Evolutionary conservation across 805 yeast species (phyloP).

Genomic region (Priceomyces carsonii): DNA sequence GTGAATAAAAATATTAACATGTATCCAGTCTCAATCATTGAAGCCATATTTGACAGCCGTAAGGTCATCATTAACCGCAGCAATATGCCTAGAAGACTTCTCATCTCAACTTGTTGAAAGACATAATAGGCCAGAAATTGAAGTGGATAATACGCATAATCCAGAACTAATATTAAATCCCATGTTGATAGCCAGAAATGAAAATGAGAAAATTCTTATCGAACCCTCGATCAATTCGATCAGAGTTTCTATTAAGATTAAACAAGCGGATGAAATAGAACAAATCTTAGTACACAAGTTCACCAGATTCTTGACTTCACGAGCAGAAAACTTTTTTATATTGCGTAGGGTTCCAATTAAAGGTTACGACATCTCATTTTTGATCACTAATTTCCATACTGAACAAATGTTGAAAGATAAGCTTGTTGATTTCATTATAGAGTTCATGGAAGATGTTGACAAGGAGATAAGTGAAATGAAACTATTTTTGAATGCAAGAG

Average conservation of each 20-base stretch:
- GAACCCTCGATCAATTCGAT: conserved; percentile 94
- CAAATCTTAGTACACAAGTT: conserved; percentile 91
- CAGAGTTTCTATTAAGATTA: conserved; percentile 86
- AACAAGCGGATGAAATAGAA: conserved; percentile 98
- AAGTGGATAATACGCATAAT: conserved; percentile 68
- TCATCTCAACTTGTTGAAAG: conserved; percentile 95
- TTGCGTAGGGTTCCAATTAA: conserved; percentile 87
- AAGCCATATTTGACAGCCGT: conserved; percentile 95
- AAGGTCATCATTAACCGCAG: conserved; percentile 89
- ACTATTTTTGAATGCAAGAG: conserved; percentile 93
- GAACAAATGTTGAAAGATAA: conserved; percentile 95
- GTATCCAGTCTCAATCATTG: conserved; percentile 94
- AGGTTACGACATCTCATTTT: conserved; percentile 91
- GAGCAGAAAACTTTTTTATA: conserved; percentile 93
- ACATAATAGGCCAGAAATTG: conserved; percentile 96
- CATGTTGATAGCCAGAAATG: conserved; percentile 88
- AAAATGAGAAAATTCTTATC: conserved; percentile 86
- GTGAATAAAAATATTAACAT: too few species aligned
- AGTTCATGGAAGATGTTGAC: conserved; percentile 98
- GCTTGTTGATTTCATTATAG: conserved; percentile 93
- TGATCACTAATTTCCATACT: conserved; percentile 91
- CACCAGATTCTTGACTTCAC: conserved; percentile 87
- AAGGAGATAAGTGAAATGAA: conserved; percentile 99
- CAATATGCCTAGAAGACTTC: conserved; percentile 88
- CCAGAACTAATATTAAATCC: conserved; percentile 86